Conservation (phyloP, 73 alveolate species). For the Breviolum minutum region DNA sequence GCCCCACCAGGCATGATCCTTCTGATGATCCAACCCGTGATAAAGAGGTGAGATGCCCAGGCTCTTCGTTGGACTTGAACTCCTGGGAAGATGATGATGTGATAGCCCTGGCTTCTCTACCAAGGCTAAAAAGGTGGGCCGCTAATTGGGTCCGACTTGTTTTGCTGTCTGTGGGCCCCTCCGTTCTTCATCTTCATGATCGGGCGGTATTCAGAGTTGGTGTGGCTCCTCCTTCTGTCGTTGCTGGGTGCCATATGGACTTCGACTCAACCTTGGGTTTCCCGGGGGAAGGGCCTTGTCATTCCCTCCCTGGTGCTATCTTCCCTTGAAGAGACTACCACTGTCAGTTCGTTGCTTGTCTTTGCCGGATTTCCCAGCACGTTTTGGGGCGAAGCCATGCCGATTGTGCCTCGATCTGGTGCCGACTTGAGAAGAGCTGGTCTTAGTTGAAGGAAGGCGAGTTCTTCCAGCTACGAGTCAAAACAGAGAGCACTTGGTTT, state of each 20-base stretch:
- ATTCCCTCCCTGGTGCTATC: neutral
- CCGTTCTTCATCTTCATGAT: neutral
- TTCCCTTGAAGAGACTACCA: neutral
- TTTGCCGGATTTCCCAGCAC: neutral
- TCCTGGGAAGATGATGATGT: neutral
- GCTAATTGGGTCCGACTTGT: neutral
- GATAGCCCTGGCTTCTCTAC: neutral
- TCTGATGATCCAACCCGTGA: neutral
- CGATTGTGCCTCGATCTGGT: neutral
- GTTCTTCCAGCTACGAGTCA: no score
- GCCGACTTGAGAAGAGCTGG: neutral
- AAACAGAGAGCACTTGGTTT: no score
- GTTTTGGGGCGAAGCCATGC: neutral
- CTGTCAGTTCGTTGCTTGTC: neutral
- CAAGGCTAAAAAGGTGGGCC: neutral
- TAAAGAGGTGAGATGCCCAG: neutral
- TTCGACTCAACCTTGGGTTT: constrained; percentile 34
- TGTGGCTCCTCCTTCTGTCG: neutral
- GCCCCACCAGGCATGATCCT: neutral
- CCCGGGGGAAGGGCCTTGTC: constrained; percentile 38
- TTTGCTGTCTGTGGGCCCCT: neutral
- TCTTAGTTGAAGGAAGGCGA: neutral
- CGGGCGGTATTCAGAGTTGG: neutral
- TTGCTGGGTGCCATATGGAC: neutral
- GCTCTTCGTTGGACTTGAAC: neutral